Evolutionary conservation across 192 early-diverging fungal species (phyloP).

Genomic region (Coemansia sp.): DNA sequence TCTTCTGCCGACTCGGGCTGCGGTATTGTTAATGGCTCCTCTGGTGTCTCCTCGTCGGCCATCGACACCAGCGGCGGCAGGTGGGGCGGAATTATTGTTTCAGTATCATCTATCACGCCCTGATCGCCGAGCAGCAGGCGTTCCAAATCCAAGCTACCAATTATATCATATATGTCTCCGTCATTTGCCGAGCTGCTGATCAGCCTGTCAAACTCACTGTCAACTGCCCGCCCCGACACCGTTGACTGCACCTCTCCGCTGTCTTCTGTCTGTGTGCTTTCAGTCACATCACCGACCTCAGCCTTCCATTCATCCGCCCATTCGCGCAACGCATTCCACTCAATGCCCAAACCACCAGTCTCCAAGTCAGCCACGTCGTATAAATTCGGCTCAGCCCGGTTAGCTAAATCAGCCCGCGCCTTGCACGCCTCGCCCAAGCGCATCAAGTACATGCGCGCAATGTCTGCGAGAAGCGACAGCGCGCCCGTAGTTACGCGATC

Average conservation of each 20-base stretch:
- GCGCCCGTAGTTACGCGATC: constrained; percentile 36
- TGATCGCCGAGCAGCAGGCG: constrained; percentile 25
- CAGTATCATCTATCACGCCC: constrained; percentile 20
- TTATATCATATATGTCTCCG: constrained; percentile 27
- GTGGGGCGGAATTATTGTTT: constrained; percentile 30
- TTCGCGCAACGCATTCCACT: constrained; percentile 19
- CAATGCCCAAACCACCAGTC: constrained; percentile 26
- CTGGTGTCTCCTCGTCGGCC: not conserved
- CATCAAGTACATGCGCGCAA: constrained; percentile 43
- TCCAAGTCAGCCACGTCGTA: constrained; percentile 29
- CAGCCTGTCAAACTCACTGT: not conserved
- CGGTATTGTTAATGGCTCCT: not conserved
- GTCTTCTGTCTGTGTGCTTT: not conserved
- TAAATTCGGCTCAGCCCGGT: constrained; percentile 37
- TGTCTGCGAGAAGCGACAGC: constrained; percentile 34
- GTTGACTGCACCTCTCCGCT: not conserved
- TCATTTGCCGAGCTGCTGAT: not conserved
- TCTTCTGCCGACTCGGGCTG: constrained; percentile 3
- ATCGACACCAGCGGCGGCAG: constrained; percentile 33
- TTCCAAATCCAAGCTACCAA: constrained; percentile 23
- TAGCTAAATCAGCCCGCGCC: constrained; percentile 44
- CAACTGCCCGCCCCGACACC: not conserved
- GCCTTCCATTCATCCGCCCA: constrained; percentile 42
- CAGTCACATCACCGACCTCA: constrained; percentile 18
- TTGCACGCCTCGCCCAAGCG: constrained; percentile 47